Base-by-base conservation (phyloP, 495 filamentous ascomycete species). In the Aspergillus coremiiformis region DNA sequence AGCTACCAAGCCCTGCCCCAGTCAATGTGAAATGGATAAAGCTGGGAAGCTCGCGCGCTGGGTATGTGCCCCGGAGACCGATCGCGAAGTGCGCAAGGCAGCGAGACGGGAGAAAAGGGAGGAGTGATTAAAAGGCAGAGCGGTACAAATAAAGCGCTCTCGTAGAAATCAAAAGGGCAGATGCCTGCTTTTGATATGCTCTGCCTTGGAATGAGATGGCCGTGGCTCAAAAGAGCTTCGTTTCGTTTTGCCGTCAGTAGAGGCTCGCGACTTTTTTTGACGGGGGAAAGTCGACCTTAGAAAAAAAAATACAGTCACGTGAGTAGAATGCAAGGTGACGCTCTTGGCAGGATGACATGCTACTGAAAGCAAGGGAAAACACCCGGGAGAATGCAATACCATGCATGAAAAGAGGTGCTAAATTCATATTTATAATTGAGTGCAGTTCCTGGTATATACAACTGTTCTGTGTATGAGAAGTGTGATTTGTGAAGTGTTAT, bases 281-380 rank as follows among this genome's bases (percentile, higher is more conserved):
- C 47, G 41, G 20, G n/a, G 17, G 50, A 39, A 53, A 49, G 44
- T 49, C 29, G 47, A 32, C 30, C 26, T 29, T 52, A 43, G 24
- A 42, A 43, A 54, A 44, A 62, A 56, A 58, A 62, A 58, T 48
- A 54, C 47, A 1, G 43, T 62, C 59, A 62, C 59, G 59, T 62
- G 59, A 59, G 6, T 44, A n/a, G 3, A 5, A 44, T 37, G 53
- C 56, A 48, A 42, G 55, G 53, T 37, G 22, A 42, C 27, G 17
- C 26, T 55, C 58, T 57, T 57, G 54, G 55, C 58, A 47, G 17
- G 41, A 49, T 41, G 42, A 52, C 35, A 45, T 35, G 1, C 44
- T 20, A 44, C 22, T 42, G 17, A 12, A 44, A 23, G 21, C n/a
- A 45, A 12, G 22, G 43, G 26, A 20, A 32, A 41, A 20, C 37